Percentiles rank a stretch among this genome's conserved stretches.
These are phyloP conservation scores for Austroboletus festivus DNA, from an alignment of 768 basidiomycete species.

Conservation along the genomic window DNA sequence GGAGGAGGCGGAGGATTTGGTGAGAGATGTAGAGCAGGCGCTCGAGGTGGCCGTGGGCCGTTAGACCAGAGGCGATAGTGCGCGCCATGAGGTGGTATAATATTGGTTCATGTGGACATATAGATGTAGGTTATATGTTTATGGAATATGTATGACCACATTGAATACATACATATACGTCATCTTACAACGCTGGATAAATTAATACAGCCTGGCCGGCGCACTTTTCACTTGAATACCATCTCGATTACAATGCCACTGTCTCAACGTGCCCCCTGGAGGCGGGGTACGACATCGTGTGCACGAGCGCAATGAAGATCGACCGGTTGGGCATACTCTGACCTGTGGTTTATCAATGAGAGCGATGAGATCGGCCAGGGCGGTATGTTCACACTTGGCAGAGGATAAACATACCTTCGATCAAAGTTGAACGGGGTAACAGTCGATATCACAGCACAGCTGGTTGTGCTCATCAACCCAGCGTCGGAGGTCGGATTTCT, in stretches of 20 bases:
- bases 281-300: constrained; percentile 60
- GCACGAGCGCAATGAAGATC: constrained; percentile 56
- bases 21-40: constrained; percentile 35
- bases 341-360: too few relatives aligned
- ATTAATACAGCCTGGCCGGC: too few relatives aligned
- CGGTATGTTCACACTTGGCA: too few relatives aligned
- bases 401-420: constrained; percentile 23
- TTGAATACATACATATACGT: too few relatives aligned
- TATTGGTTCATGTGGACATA: background rate
- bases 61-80: background rate
- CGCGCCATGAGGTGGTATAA: background rate
- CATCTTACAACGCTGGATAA: too few relatives aligned
- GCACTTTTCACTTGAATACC: constrained; percentile 37
- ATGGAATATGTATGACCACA: too few relatives aligned
- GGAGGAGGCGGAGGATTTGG: constrained; percentile 82
- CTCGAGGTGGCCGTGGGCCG: constrained; percentile 17
- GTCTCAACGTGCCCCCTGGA: constrained; percentile 50
- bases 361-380: too few relatives aligned
- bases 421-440: constrained; percentile 56
- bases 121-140: background rate
- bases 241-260: constrained; percentile 56
- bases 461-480: constrained; percentile 47
- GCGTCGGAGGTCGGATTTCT: constrained; percentile 54
- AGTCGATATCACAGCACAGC: constrained; percentile 44
- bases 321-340: constrained; percentile 55